Evolutionary conservation across 768 basidiomycete genomes (phyloP).

Genomic region (Russula sp.): DNA sequence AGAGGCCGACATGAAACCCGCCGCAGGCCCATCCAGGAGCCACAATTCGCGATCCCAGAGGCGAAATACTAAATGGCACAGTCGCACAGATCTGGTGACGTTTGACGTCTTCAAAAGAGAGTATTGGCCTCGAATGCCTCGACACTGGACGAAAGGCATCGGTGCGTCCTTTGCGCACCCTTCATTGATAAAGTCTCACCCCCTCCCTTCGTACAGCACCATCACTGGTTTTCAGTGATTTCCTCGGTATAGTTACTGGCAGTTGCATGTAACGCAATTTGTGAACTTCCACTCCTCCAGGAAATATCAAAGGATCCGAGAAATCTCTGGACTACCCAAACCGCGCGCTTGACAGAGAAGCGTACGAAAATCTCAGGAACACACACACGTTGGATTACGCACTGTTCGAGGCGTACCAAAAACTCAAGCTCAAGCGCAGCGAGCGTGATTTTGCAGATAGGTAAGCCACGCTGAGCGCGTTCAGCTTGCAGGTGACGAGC

Average conservation of each 20-base stretch:
- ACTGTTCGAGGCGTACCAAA: constrained; percentile 49
- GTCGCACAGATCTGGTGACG: constrained; percentile 30
- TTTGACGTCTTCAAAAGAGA: constrained; percentile 42
- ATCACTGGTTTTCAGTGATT: constrained; percentile 55
- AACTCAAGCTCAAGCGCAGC: constrained; percentile 36
- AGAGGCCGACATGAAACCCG: constrained; percentile 38
- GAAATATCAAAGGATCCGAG: constrained; percentile 68
- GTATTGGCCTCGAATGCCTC: constrained; percentile 59
- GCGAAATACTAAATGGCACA: background rate
- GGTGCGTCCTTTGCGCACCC: constrained; percentile 33
- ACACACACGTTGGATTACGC: background rate
- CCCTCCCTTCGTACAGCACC: constrained; percentile 39
- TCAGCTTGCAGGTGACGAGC: background rate
- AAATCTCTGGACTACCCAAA: constrained; percentile 31
- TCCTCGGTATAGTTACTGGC: constrained; percentile 42
- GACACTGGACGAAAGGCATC: constrained; percentile 41
- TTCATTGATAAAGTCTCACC: background rate
- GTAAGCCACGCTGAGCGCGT: constrained; percentile 28
- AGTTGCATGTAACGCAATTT: background rate
- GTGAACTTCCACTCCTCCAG: constrained; percentile 25
- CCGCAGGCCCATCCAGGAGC: background rate
- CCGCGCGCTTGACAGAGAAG: constrained; percentile 12
- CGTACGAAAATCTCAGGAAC: constrained; percentile 1
- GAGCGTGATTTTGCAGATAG: constrained; percentile 59
- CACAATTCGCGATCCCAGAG: constrained; percentile 3